A percentile compares a stretch with the other conserved stretches of the same genome.
phyloP scores from a whole-genome alignment of 2,329 filamentous ascomycete species.

The Aspergillus neotritici region DNA sequence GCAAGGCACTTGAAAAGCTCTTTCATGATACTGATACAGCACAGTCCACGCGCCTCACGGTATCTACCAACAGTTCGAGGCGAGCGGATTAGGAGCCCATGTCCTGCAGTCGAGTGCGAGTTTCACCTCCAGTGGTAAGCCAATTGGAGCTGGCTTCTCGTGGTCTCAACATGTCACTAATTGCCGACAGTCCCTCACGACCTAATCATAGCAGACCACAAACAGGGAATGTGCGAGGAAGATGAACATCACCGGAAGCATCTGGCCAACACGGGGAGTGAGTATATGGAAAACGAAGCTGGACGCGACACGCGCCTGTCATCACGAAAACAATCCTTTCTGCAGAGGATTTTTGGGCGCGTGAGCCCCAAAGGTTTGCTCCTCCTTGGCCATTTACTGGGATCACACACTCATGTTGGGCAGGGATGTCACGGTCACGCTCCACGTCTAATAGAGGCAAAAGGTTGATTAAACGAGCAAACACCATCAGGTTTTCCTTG shows the following conservation, averaged over 20 bases:
- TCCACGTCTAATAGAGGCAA: slow-evolving; percentile 19
- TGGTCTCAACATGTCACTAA: neutral
- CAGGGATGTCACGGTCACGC: slow-evolving; percentile 21
- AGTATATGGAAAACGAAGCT: slow-evolving; percentile 7
- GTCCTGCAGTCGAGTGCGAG: slow-evolving; percentile 10
- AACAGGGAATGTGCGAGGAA: slow-evolving; percentile 18
- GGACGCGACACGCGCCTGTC: slow-evolving; percentile 8
- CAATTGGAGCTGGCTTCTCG: neutral
- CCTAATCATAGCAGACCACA: slow-evolving; percentile 6
- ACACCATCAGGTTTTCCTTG: slow-evolving; percentile 26
- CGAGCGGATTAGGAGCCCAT: slow-evolving; percentile 1
- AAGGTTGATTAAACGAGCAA: slow-evolving; percentile 23
- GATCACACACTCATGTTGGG: slow-evolving; percentile 3
- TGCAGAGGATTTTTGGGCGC: slow-evolving; percentile 23
- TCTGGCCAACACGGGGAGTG: slow-evolving; percentile 8
- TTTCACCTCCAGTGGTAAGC: slow-evolving; percentile 15
- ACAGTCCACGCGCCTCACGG: slow-evolving; percentile 25
- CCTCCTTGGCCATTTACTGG: neutral
- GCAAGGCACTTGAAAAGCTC: neutral
- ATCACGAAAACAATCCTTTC: slow-evolving; percentile 18
- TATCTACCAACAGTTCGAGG: slow-evolving; percentile 15
- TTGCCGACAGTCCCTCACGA: slow-evolving; percentile 1
- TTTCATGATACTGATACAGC: slow-evolving; percentile 3
- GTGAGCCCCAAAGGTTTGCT: slow-evolving; percentile 21
- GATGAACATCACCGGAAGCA: slow-evolving; percentile 11